A percentile compares a stretch with the other conserved stretches of the same genome.
phyloP scores from a whole-genome alignment of 805 yeast genomes.

The Metschnikowia orientalis region DNA sequence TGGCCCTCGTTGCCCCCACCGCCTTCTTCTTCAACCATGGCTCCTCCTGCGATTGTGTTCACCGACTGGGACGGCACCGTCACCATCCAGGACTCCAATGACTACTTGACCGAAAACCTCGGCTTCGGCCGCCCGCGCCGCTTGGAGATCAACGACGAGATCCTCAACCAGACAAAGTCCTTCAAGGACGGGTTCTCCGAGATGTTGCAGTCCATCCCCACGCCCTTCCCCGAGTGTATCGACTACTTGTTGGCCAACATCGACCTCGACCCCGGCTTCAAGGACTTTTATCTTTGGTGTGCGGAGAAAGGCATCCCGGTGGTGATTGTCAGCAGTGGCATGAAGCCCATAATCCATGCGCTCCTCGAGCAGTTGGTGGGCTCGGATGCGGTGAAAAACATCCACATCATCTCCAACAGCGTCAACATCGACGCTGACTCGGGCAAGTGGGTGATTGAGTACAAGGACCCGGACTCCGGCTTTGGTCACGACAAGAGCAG shows the following conservation, averaged over 20 bases:
- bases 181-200: conserved; percentile 79
- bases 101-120: conserved; percentile 77
- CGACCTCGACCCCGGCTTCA: conserved; percentile 86
- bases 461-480: conserved; percentile 70
- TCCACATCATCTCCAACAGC: conserved; percentile 79
- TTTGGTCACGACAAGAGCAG: conserved; percentile 95
- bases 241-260: conserved; percentile 61
- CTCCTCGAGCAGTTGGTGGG: conserved; percentile 74
- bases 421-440: conserved; percentile 51
- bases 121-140: conserved; percentile 81
- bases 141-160: conserved; percentile 61
- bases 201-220: conserved; percentile 76
- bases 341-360: conserved; percentile 86
- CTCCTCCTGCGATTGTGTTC: conserved; percentile 70
- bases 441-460: conserved; percentile 77
- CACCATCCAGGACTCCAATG: conserved; percentile 92
- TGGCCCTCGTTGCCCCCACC: too few relatives aligned
- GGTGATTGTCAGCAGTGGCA: conserved; percentile 86
- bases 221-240: conserved; percentile 80
- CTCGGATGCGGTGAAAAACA: conserved; percentile 61
- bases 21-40: too few relatives aligned
- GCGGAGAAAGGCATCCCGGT: conserved; percentile 68
- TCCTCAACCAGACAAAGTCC: conserved; percentile 60
- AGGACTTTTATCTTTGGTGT: conserved; percentile 76
- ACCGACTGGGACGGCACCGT: conserved; percentile 99